Base-by-base conservation (phyloP, 495 filamentous ascomycete genomes). In the Neurospora sp. region DNA sequence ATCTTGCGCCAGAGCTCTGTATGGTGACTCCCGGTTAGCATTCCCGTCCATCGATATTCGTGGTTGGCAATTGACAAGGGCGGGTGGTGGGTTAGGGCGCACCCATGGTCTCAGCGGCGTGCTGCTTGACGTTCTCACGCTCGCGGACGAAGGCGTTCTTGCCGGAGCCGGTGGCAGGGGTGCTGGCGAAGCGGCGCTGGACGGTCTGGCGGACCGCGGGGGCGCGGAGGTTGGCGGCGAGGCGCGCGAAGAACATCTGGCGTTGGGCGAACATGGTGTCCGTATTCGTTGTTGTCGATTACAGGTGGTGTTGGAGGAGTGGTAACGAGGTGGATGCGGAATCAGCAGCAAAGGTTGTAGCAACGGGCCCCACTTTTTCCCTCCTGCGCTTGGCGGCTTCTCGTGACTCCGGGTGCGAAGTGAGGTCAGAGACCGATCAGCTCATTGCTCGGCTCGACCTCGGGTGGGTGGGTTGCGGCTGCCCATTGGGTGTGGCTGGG, bases 1-100 rank as follows among this genome's bases (percentile, higher is more conserved):
- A 97, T 90, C 86, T 95, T 97, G 84, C 90, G 89, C 94, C 94
- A 98, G 76, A 96, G 90, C 81, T 92, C 94, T 98, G 82, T 80
- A 75, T 39, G 48, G 14, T 18, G 4, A 6, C 31, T n/a, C 11
- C 16, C 18, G 6, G 73, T 79, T 44, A 79, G 77, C 71, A 42
- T 46, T 69, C 27, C n/a, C 2, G 44, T 54, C 70, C n/a, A 23
- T 20, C 38, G 54, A 66, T 35, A 37, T 35, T 2, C 54, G 27
- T 1, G 54, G 69, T 44, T 39, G 18, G 39, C 70, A 73, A 69
- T 74, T 41, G 35, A 37, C 7, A 35, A 9, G 70, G 35, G 39
- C 12, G 72, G 35, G 54, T n/a, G 38, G 41, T 59, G 44, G 10
- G 8, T 42, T 16, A 44, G 39, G 71, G 81, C 91, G 80, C 78